These are phyloP conservation scores for Daldinia decipiens DNA, from an alignment of 495 filamentous ascomycete species.

Conservation along the genomic window DNA sequence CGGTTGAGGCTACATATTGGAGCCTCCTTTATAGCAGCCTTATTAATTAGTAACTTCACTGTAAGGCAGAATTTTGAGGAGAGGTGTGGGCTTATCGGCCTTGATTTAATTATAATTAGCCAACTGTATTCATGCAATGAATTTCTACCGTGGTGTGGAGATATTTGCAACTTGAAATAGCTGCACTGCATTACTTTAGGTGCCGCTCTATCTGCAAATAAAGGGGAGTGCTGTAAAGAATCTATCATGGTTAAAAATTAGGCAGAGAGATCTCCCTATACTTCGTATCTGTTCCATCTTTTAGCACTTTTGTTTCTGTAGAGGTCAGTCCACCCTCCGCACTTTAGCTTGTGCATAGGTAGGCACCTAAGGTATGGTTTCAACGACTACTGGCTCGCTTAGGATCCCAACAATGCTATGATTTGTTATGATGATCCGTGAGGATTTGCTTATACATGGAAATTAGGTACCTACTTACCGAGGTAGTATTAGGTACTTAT, in stretches of 20 bases:
- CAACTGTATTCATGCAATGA: not conserved
- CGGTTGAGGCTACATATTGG: conserved; percentile 8
- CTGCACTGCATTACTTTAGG: not conserved
- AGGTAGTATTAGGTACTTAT: too few species aligned
- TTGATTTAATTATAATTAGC: not conserved
- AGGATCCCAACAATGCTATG: not conserved
- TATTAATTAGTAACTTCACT: not conserved
- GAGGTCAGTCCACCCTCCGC: not conserved
- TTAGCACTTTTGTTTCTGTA: not conserved
- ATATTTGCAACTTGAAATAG: not conserved
- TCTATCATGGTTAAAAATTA: not conserved
- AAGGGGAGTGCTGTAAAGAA: not conserved
- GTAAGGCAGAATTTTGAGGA: not conserved
- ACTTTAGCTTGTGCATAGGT: not conserved
- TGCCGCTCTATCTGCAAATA: not conserved
- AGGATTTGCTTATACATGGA: not conserved
- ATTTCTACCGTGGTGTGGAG: not conserved
- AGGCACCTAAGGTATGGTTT: not conserved
- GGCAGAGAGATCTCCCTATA: not conserved
- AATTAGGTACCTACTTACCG: not conserved
- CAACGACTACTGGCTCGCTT: not conserved
- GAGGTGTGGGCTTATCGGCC: not conserved
- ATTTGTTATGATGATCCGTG: not conserved
- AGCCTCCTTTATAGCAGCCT: conserved; percentile 8
- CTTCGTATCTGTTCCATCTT: not conserved